Base-by-base conservation (phyloP, 495 filamentous ascomycete genomes). In the Penicillium pulvis region DNA sequence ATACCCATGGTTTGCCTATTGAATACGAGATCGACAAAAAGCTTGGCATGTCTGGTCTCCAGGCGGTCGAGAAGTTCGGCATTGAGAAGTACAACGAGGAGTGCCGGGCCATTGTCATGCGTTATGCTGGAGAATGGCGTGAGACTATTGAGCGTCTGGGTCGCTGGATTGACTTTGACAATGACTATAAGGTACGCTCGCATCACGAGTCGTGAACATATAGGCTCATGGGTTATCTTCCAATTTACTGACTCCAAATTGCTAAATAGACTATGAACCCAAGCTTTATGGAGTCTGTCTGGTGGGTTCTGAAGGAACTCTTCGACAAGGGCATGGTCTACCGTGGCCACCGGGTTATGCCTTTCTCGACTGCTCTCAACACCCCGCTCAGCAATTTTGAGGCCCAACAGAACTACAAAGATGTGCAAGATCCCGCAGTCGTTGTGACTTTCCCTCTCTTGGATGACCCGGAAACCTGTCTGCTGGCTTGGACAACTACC, bases 1-100 rank as follows among this genome's bases (percentile, higher is more conserved):
- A 98, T 70, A 97, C 94, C 17, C 94, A 98, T 71, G 94, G 94
- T 55, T 77, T 98, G 24, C 94, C 94, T 9, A 92, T 98, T 60
- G 94, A 98, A 73, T 90, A 97, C 70, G 94, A 98, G 78, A 98
- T 98, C 62, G 94, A 98, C 82, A 97, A 98, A 85, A 94, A 95
- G 73, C 81, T 97, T 52, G 88, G 89, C 24, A 91, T 96, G 68
- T 91, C 90, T 44, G 94, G 91, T 26, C 87, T 89, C 69, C 90
- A 93, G 52, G 92, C 92, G 12, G 94, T 98, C 44, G 81, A 88
- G 77, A 79, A 93, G 70, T 75, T 97, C 55, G 94, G 95, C 43
- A 86, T 98, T 60, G 91, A 82, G 59, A 88, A 88, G 62, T 98
- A 98, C 79, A 98, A 98, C 71, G 87, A 80, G 51, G 92, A 97